Evolutionary conservation across 2,329 filamentous ascomycete genomes (phyloP), one percentile per base, ranked within the genome.

Genomic region (Phoma sp.): DNA sequence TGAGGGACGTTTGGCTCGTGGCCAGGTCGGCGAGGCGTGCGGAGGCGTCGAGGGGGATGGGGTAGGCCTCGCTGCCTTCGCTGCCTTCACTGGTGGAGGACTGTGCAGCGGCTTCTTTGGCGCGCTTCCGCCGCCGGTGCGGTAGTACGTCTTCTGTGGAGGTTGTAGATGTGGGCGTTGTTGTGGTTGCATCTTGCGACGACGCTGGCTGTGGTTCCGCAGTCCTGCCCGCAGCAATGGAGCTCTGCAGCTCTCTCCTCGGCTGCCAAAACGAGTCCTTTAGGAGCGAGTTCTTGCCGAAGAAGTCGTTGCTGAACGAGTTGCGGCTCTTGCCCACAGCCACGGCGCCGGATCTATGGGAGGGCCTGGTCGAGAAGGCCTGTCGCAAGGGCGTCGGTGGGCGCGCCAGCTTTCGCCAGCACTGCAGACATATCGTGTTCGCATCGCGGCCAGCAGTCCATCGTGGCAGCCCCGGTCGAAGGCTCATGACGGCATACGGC

Each of bases 31-130:
- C 85, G 36, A 88, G 75, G 57, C 81, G 82, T 21, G 85, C 82
- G 0, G 86, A 88, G 13, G 86, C 86, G 74, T 88, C 85, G 17
- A 78, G 82, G 7, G 85, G 66, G 37, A 76, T 75, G 8, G 73
- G 74, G 48, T 74, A 75, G 38, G 54, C 43, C 25, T 51, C 54
- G 10, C 32, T 9, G 32, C 32, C 32, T 35, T 35, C 6, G 10
- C 29, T n/a, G 65, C 64, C 17, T 51, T 55, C 51, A 67, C 67
- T 22, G 24, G 29, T 17, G 38, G 36, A 25, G 9, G 62, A 36
- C 29, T 64, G 60, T n/a, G 56, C 51, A 13, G 62, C 64, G 40
- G 62, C 50, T 46, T 73, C 65, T 50, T 66, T 63, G 50, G 69
- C 63, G 43, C 60, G 69, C 56, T 72, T 71, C 51, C 71, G 62